Percentiles rank a stretch among this genome's conserved stretches.
Conservation (phyloP, 148 eudicot species). For the Fagopyrum esculentum region DNA sequence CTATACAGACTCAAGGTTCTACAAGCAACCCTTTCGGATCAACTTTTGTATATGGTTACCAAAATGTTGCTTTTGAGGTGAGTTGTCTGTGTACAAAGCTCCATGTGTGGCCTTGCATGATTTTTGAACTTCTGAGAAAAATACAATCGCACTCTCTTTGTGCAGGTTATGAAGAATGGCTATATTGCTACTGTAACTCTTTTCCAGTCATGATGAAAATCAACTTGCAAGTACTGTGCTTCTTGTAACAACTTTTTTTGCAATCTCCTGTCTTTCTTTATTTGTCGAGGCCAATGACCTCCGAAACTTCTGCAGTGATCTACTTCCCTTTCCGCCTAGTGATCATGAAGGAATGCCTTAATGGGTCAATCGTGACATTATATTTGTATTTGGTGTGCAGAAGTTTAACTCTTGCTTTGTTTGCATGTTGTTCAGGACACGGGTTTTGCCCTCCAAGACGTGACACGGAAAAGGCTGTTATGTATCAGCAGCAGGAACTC, state of each 20-base stretch:
- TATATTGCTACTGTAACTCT: constrained; percentile 87
- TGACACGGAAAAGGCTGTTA: neutral
- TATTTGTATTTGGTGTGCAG: neutral
- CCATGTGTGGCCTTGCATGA: neutral
- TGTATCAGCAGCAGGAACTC: neutral
- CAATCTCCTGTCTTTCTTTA: neutral
- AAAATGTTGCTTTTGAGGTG: constrained; percentile 92
- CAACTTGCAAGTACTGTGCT: constrained; percentile 18
- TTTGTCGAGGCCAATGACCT: neutral
- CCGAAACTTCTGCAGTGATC: neutral
- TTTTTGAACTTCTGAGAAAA: constrained; percentile 6
- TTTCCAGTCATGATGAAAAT: constrained; percentile 51
- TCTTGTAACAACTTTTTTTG: neutral
- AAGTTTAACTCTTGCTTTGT: neutral
- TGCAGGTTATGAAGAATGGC: constrained; percentile 95
- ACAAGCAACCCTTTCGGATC: constrained; percentile 91
- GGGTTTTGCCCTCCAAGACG: neutral
- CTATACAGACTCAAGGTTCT: constrained; percentile 93
- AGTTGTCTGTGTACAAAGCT: constrained; percentile 11
- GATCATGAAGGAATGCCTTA: neutral
- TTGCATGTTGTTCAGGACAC: neutral
- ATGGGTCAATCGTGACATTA: neutral
- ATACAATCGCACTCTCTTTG: constrained; percentile 3
- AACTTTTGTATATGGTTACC: constrained; percentile 94
- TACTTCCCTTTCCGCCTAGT: neutral